Conservation (phyloP, 192 early-diverging fungal species). For the Coemansia sp. region DNA sequence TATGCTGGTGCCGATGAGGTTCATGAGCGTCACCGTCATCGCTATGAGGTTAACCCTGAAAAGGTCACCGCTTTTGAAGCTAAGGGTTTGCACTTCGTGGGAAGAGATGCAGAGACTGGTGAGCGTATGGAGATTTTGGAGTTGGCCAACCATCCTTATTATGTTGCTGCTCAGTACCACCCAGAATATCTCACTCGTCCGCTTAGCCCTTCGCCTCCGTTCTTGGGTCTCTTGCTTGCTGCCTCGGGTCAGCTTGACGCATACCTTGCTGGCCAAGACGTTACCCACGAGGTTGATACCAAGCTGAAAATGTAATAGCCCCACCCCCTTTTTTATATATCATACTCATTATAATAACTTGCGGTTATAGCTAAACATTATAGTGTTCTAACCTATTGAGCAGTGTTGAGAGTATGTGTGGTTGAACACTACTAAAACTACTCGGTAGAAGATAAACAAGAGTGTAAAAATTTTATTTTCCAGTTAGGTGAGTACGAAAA, state of each 20-base stretch:
- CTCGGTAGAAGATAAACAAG: too few relatives aligned
- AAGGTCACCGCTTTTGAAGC: conserved; percentile 71
- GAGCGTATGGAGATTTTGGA: conserved; percentile 99
- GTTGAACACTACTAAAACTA: neutral
- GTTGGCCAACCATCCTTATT: conserved; percentile 86
- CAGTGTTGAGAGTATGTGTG: neutral
- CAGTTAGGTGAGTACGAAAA: too few relatives aligned
- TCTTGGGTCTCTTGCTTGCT: conserved; percentile 91
- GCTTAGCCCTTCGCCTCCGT: conserved; percentile 85
- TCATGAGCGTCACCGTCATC: conserved; percentile 93
- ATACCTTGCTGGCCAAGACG: conserved; percentile 42
- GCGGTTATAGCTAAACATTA: neutral
- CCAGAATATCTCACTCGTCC: conserved; percentile 98
- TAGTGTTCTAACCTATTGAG: neutral
- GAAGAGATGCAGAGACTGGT: conserved; percentile 85
- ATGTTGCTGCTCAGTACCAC: conserved; percentile 94
- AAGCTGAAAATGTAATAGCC: conserved; percentile 44
- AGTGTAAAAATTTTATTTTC: too few relatives aligned
- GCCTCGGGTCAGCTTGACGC: conserved; percentile 68
- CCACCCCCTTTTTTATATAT: neutral
- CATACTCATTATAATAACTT: neutral
- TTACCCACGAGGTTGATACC: conserved; percentile 23
- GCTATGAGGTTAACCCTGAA: conserved; percentile 97
- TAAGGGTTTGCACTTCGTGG: conserved; percentile 85
- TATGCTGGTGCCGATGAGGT: conserved; percentile 60